These are phyloP conservation scores for Pyricularia grisea DNA, from an alignment of 2,329 filamentous ascomycete species.

Conservation along the genomic window DNA sequence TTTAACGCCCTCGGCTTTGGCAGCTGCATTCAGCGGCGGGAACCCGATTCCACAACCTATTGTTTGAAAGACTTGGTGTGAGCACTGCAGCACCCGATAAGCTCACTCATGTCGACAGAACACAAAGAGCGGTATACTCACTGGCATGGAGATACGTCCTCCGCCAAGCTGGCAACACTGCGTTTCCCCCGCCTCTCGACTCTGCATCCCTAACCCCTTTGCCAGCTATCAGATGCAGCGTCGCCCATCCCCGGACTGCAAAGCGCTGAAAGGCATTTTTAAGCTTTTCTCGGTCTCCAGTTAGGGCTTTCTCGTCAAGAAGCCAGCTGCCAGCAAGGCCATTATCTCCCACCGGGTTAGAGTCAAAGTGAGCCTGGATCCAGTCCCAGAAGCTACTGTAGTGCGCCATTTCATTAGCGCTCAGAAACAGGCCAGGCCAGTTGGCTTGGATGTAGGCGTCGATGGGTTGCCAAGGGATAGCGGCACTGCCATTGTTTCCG, in stretches of 20 bases:
- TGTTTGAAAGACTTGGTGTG: not conserved
- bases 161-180: conserved; percentile 15
- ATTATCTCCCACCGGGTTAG: conserved; percentile 9
- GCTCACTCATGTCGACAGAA: not conserved
- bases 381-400: conserved; percentile 12
- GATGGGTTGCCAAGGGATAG: conserved; percentile 7
- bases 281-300: conserved; percentile 19
- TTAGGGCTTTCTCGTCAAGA: conserved; percentile 18
- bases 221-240: conserved; percentile 13
- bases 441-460: conserved; percentile 12
- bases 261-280: conserved; percentile 10
- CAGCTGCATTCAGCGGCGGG: conserved; percentile 9
- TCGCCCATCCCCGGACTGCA: conserved; percentile 8
- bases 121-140: conserved; percentile 4
- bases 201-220: conserved; percentile 12
- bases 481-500: not conserved
- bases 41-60: conserved; percentile 2
- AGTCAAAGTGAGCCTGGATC: conserved; percentile 14
- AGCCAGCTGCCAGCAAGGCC: conserved; percentile 20
- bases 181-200: conserved; percentile 12
- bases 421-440: conserved; percentile 8
- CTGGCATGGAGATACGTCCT: conserved; percentile 12
- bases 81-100: not conserved
- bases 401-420: conserved; percentile 3
- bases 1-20: conserved; percentile 7